Evolutionary conservation across 805 yeast species (phyloP).

Genomic region (Ogataea populi-albae): DNA sequence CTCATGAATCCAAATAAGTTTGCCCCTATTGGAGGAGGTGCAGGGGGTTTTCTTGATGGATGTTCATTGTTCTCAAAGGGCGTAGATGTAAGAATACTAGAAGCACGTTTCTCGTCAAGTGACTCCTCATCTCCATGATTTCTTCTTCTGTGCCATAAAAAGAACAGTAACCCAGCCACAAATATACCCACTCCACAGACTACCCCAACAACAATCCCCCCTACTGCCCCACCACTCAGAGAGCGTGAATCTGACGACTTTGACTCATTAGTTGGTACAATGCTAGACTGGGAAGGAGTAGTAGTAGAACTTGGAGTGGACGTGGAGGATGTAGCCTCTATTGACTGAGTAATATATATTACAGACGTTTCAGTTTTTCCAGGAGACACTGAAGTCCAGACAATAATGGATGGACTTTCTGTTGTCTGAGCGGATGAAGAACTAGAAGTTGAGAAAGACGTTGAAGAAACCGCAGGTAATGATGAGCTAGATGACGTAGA

Average conservation of each 20-base stretch:
- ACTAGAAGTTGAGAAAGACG: slow-evolving; percentile 14
- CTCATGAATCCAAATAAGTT: slow-evolving; percentile 23
- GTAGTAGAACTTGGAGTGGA: slow-evolving; percentile 15
- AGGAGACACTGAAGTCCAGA: slow-evolving; percentile 24
- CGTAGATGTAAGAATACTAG: slow-evolving; percentile 12
- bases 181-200: slow-evolving; percentile 25
- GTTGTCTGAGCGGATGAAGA: slow-evolving; percentile 7
- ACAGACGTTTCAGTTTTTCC: slow-evolving; percentile 21
- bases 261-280: slow-evolving; percentile 2
- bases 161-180: slow-evolving; percentile 15
- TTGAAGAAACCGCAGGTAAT: slow-evolving; percentile 10
- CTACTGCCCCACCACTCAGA: slow-evolving; percentile 33
- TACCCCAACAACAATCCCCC: slow-evolving; percentile 35
- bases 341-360: slow-evolving; percentile 25
- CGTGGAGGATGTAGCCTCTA: slow-evolving; percentile 16
- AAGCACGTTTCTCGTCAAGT: slow-evolving; percentile 8
- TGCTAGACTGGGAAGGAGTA: slow-evolving; percentile 9
- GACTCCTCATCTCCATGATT: slow-evolving; percentile 16
- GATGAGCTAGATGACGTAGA: slow-evolving; percentile 18
- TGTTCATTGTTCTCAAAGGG: too few relatives aligned
- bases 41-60: slow-evolving; percentile 6
- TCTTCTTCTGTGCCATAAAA: slow-evolving; percentile 23
- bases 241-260: slow-evolving; percentile 9
- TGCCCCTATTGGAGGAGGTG: slow-evolving; percentile 11
- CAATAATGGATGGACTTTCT: slow-evolving; percentile 7